Base-by-base conservation (phyloP, 163 green algal genomes). In the Picocystis sp. region DNA sequence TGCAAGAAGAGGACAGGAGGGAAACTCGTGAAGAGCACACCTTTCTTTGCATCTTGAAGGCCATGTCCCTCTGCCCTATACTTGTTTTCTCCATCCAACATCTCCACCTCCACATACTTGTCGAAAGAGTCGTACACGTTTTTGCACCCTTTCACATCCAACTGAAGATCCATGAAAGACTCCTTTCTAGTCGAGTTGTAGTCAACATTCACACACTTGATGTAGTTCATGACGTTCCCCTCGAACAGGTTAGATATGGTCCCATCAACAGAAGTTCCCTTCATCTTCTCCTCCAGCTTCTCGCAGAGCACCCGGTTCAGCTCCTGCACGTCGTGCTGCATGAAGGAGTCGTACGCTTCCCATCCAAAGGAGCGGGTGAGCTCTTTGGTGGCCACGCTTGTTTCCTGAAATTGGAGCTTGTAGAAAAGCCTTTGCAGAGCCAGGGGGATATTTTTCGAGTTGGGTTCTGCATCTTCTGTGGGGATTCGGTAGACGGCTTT, bases 231-330 rank as follows among this genome's bases (percentile, higher is more conserved):
- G 1, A 73, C 84, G 65, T 92, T 71, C 2, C 88, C 88, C 65
- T 96, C 83, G 65, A 99, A 96, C 57, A 97, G 74, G 50, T 89
- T 64, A 56, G 83, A 78, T 52, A 98, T 92, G 15, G 72, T 78
- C 33, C 72, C 73, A 60, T 97, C 88, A 42, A 97, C 90, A 3
- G 62, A 73, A 1, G 88, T 96, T 48, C 81, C 78, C 81, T 97
- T 97, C 90, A 98, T 97, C 59, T 97, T 96, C 34, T 93, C 83
- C 58, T 96, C 89, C 55, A 98, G 79, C 56, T 89, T 89, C 52
- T 98, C 90, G 56, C 74, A 89, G 43, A 98, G 78, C 38, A 96
- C 82, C 15, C 81, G 71, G 58, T 95, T 93, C n/a, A 98, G 72
- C 76, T 98, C 90, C 56, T 82, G 79, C 46, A 93, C 83, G 66